phyloP scores from a whole-genome alignment of 805 yeast genomes.

The Teunomyces gatunensis region DNA sequence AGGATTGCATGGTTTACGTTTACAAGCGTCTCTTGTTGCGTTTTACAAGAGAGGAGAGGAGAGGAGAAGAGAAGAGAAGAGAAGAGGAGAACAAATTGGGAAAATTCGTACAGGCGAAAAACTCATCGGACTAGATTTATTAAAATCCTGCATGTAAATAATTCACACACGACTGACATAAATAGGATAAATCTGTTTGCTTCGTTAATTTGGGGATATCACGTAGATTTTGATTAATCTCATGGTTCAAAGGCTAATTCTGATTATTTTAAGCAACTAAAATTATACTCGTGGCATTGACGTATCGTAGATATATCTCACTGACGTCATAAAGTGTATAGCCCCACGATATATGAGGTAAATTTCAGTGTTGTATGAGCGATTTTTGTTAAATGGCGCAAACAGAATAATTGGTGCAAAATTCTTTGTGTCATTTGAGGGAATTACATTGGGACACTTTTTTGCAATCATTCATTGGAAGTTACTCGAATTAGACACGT shows the following conservation, averaged over 20 bases:
- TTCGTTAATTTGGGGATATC: not conserved
- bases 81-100: too few species aligned
- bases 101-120: not conserved
- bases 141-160: not conserved
- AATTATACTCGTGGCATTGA: not conserved
- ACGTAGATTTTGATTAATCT: not conserved
- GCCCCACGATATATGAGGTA: not conserved
- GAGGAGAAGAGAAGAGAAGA: slow-evolving; percentile 4
- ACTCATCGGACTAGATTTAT: not conserved
- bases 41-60: slow-evolving; percentile 4
- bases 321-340: not conserved
- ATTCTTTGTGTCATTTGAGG: slow-evolving; percentile 1
- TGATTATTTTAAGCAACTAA: not conserved
- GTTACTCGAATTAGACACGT: not conserved
- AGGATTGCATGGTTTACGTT: slow-evolving; percentile 33
- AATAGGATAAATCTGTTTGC: too few species aligned
- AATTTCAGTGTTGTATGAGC: not conserved
- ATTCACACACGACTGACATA: too few species aligned
- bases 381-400: not conserved
- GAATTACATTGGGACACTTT: not conserved
- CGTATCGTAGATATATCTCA: not conserved
- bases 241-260: not conserved
- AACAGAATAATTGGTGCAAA: slow-evolving; percentile 1
- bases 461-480: slow-evolving; percentile 3
- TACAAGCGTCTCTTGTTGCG: slow-evolving; percentile 4